Evolutionary conservation across 2,329 filamentous ascomycete species (phyloP).

Genomic region (Ophiosphaerella narmari): DNA sequence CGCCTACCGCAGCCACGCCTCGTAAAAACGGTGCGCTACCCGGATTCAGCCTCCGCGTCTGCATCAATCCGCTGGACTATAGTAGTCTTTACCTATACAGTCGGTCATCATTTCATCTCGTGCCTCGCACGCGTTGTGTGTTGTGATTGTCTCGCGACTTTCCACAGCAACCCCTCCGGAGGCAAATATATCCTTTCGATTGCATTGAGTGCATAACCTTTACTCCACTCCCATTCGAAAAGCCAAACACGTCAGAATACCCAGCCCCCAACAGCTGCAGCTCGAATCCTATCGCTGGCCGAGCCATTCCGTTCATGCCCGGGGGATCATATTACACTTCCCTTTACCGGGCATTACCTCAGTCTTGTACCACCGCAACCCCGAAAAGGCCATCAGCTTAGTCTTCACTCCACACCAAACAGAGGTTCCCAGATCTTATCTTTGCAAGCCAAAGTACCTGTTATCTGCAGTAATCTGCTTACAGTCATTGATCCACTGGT

Average conservation of each 20-base stretch:
- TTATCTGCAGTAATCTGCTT: neutral
- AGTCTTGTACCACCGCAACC: slow-evolving; percentile 5
- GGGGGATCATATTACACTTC: neutral
- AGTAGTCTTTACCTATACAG: slow-evolving; percentile 24
- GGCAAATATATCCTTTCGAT: slow-evolving; percentile 25
- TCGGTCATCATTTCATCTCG: slow-evolving; percentile 33
- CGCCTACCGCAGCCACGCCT: slow-evolving; percentile 38
- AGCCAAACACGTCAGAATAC: neutral
- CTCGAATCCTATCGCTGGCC: neutral
- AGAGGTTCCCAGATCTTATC: neutral
- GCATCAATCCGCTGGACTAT: slow-evolving; percentile 21
- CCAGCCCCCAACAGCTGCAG: neutral
- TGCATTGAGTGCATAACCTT: slow-evolving; percentile 17
- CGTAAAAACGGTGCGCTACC: slow-evolving; percentile 26
- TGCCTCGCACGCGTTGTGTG: slow-evolving; percentile 37
- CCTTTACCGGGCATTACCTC: neutral
- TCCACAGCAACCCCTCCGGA: slow-evolving; percentile 30
- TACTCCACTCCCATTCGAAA: neutral
- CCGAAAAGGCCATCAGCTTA: neutral
- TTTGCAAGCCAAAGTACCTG: neutral
- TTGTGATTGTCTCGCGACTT: slow-evolving; percentile 29
- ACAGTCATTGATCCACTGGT: slow-evolving; percentile 13
- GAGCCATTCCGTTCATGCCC: slow-evolving; percentile 2
- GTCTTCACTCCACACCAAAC: neutral
- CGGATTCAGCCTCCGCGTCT: slow-evolving; percentile 28